Percentiles rank a stretch among this genome's conserved stretches.
These are phyloP conservation scores for Salvia rosmarinus DNA, from an alignment of 257 asterid species.

Conservation along the genomic window DNA sequence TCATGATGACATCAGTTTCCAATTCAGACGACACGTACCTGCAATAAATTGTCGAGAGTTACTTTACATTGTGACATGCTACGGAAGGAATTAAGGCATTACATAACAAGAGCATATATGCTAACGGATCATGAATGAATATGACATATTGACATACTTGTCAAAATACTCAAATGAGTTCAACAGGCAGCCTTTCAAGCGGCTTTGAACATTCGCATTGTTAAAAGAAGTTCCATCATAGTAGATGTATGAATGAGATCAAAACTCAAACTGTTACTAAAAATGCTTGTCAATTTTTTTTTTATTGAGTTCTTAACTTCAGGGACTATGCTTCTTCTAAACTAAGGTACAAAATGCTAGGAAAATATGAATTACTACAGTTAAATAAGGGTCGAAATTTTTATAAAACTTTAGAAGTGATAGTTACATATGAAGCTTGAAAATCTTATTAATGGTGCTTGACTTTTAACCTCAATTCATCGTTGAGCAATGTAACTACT, in stretches of 20 bases:
- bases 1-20: slow-evolving; percentile 66
- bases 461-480: slow-evolving; percentile 4
- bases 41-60: slow-evolving; percentile 31
- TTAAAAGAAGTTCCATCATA: background rate
- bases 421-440: background rate
- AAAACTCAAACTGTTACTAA: background rate
- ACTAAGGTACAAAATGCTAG: background rate
- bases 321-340: too few species aligned
- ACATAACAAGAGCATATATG: background rate
- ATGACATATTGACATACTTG: background rate
- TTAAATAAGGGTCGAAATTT: background rate
- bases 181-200: background rate
- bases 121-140: background rate
- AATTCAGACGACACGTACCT: slow-evolving; percentile 76
- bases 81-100: background rate
- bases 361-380: background rate
- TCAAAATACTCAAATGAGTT: slow-evolving; percentile 3
- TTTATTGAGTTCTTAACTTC: background rate
- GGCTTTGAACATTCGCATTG: background rate
- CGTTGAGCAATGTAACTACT: slow-evolving; percentile 25
- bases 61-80: background rate
- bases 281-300: background rate
- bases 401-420: background rate
- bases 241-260: background rate
- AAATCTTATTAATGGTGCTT: background rate